A percentile compares a stretch with the other conserved stretches of the same genome.
These are phyloP conservation scores for Auricularia heimuer DNA, from an alignment of 768 basidiomycete genomes.

Conservation along the genomic window DNA sequence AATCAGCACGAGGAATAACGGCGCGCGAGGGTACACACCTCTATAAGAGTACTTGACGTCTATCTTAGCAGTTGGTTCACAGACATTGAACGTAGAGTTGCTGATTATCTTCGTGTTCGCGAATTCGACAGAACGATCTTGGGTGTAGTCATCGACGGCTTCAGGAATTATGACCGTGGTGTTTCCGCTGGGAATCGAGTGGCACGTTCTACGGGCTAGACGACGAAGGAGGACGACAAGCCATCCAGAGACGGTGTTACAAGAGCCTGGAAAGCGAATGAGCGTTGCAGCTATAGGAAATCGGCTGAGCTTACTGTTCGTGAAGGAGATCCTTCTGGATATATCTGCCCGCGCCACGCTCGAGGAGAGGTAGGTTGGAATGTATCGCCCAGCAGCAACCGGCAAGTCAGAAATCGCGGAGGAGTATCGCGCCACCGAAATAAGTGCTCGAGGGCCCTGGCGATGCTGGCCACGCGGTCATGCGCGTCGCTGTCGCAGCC, in stretches of 20 bases:
- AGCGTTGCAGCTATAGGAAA: background rate
- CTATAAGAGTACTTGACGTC: slow-evolving; percentile 89
- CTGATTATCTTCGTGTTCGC: slow-evolving; percentile 99
- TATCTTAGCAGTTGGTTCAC: slow-evolving; percentile 91
- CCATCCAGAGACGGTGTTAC: slow-evolving; percentile 99
- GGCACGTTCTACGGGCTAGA: slow-evolving; percentile 97
- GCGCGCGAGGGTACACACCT: slow-evolving; percentile 39
- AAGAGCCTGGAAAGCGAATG: slow-evolving; percentile 51
- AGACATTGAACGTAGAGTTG: slow-evolving; percentile 93
- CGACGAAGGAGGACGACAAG: slow-evolving; percentile 92
- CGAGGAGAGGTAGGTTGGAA: slow-evolving; percentile 45
- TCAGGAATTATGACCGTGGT: slow-evolving; percentile 99
- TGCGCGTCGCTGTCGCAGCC: no score
- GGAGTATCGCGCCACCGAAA: no score
- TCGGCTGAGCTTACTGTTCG: slow-evolving; percentile 64
- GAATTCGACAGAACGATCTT: slow-evolving; percentile 98
- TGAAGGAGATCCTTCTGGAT: slow-evolving; percentile 98
- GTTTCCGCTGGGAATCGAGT: slow-evolving; percentile 88
- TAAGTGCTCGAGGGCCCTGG: no score
- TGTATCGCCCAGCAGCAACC: no score
- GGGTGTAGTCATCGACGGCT: slow-evolving; percentile 95
- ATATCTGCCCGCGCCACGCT: slow-evolving; percentile 94
- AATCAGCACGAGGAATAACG: background rate
- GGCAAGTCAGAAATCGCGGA: no score
- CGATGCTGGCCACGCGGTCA: no score